Evolutionary conservation across 2,329 filamentous ascomycete species (phyloP), one percentile per base, ranked within the genome.

Genomic region (Knufia petricola): DNA sequence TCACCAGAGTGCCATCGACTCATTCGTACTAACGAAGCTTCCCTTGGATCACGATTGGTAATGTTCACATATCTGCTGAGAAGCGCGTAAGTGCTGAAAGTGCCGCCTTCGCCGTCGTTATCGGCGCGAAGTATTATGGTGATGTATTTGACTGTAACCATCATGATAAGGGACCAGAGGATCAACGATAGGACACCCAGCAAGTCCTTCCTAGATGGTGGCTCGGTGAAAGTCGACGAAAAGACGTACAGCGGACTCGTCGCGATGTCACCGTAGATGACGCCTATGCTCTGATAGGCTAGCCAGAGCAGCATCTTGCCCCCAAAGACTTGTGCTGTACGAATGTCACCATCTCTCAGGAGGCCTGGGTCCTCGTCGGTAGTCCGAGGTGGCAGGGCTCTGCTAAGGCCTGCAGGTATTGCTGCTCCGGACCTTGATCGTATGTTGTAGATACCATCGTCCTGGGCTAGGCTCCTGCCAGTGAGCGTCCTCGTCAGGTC

Each of bases 231-330:
- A 1, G 73, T 76, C 0, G 69, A 71, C 3, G 74, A 78, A 55
- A 67, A 78, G 20, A 78, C 76, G 57, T 79, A 79, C 2, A 79
- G 68, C 2, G 76, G 75, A 37, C 69, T 73, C 4, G 75, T 79
- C 17, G 75, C 75, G 52, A 79, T 78, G 50, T 79, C 75, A n/a
- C 75, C 75, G 52, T 78, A 78, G 46, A 78, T 78, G 50, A 77
- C 74, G 28, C 76, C 76, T 26, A 72, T 69, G 1, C 71, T 74
- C 55, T 78, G 74, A 58, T 78, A 79, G 6, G 75, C 70, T 12
- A 76, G 67, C 64, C 69, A 56, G 17, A 56, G 45, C 10, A 58
- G 45, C 44, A 48, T 54, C 49, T 50, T 56, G 28, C 60, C 61
- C 20, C 52, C 57, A 56, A 67, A 68, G 4, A 56, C 48, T 50